These are phyloP conservation scores for Camelina neglecta DNA, from an alignment of 345 rosid species.

Conservation along the genomic window DNA sequence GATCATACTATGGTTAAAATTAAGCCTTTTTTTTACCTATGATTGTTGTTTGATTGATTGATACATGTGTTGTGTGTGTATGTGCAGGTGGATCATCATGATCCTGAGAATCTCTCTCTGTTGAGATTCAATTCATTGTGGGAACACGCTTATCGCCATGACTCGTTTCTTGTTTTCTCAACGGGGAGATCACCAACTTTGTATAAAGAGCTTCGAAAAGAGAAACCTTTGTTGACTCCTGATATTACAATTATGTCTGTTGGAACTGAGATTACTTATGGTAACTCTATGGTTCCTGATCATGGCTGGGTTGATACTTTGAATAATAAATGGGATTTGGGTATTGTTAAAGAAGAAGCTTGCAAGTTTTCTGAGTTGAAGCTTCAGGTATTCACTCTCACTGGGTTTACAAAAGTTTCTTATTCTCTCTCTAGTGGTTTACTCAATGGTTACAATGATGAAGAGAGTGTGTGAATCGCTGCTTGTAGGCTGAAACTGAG, in stretches of 20 bases:
- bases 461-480: conserved; percentile 10
- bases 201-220: conserved; percentile 72
- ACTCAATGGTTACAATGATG: conserved; percentile 22
- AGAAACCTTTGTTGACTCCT: conserved; percentile 92
- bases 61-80: neutral
- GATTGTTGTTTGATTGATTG: neutral
- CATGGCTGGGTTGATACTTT: conserved; percentile 87
- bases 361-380: conserved; percentile 78
- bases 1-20: conserved; percentile 85
- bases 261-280: conserved; percentile 98
- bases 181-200: conserved; percentile 94
- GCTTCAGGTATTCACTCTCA: conserved; percentile 69
- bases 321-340: conserved; percentile 83
- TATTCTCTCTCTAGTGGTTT: neutral
- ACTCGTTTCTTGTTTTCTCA: conserved; percentile 91
- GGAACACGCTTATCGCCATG: conserved; percentile 78
- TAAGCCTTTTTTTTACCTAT: neutral
- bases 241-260: conserved; percentile 97
- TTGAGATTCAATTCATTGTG: conserved; percentile 89
- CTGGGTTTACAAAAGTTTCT: neutral
- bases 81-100: conserved; percentile 92
- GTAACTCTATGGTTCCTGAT: conserved; percentile 83
- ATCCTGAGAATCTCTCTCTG: conserved; percentile 76
- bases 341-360: conserved; percentile 73
- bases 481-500: conserved; percentile 81